These are phyloP conservation scores for Arachis hypogaea DNA, from an alignment of 306 rosid species.

Conservation along the genomic window DNA sequence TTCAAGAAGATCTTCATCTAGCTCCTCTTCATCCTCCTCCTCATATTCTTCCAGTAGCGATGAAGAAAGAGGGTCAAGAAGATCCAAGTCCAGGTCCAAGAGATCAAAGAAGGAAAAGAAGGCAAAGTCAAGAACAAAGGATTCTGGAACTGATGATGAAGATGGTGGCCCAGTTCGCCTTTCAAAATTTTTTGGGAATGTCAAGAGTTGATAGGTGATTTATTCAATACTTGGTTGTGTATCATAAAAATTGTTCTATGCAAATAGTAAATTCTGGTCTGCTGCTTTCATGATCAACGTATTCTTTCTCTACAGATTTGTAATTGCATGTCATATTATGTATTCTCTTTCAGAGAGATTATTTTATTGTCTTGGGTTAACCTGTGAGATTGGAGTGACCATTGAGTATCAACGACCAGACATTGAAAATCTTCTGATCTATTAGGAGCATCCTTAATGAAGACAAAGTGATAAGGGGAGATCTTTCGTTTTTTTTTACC, in stretches of 20 bases:
- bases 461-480: background rate
- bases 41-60: conserved; percentile 69
- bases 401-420: background rate
- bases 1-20: conserved; percentile 81
- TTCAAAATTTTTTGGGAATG: conserved; percentile 80
- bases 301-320: conserved; percentile 40
- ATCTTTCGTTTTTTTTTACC: too few relatives aligned
- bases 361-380: conserved; percentile 9
- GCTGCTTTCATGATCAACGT: conserved; percentile 38
- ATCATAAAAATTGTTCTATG: conserved; percentile 47
- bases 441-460: background rate
- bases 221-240: conserved; percentile 46
- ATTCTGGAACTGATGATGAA: conserved; percentile 51
- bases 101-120: conserved; percentile 85
- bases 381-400: conserved; percentile 7
- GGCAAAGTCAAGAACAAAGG: conserved; percentile 72
- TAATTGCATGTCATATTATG: conserved; percentile 42
- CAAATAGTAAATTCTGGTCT: conserved; percentile 44
- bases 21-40: conserved; percentile 72
- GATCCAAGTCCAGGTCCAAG: conserved; percentile 85
- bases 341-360: conserved; percentile 28
- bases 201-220: conserved; percentile 55
- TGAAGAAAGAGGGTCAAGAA: conserved; percentile 69
- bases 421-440: background rate
- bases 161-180: conserved; percentile 87